Percentiles rank a stretch among this genome's conserved stretches.
phyloP scores from a whole-genome alignment of 140 eudicot genomes.

The Bidens hawaiensis region DNA sequence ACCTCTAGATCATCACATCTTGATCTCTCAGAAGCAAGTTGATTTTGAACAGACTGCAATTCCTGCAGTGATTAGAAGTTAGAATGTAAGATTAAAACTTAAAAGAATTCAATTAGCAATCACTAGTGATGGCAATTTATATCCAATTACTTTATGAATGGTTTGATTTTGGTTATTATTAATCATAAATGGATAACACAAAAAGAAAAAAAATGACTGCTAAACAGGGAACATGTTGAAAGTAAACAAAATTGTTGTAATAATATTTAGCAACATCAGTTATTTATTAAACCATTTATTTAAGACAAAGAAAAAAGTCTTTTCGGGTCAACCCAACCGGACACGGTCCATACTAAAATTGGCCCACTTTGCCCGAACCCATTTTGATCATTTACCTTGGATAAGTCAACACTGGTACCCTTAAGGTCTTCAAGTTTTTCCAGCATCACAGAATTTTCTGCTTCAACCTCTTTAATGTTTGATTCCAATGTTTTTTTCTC shows the following conservation, averaged over 20 bases:
- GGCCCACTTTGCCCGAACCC: neutral
- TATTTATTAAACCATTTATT: neutral
- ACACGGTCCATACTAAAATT: neutral
- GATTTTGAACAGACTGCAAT: conserved; percentile 79
- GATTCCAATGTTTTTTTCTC: conserved; percentile 61
- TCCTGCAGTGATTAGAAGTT: conserved; percentile 47
- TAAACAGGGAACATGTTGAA: neutral
- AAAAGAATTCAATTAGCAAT: neutral
- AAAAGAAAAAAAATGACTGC: neutral
- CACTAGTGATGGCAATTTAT: too few relatives aligned
- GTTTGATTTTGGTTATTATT: neutral
- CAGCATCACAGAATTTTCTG: conserved; percentile 53
- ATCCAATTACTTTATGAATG: too few relatives aligned
- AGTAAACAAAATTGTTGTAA: neutral
- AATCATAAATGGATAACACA: neutral
- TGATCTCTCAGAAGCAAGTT: conserved; percentile 83
- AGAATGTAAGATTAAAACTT: conserved; percentile 13
- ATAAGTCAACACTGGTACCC: conserved; percentile 53
- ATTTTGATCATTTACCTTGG: conserved; percentile 52
- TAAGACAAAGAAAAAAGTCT: neutral
- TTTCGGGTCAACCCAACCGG: neutral
- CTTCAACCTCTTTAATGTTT: conserved; percentile 46
- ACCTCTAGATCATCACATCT: conserved; percentile 95
- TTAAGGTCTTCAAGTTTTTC: conserved; percentile 65
- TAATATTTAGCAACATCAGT: neutral